A percentile compares a stretch with the other conserved stretches of the same genome.
Evolutionary conservation across 1,284 basidiomycete species (phyloP).

Genomic region (Boletellus deceptivus): DNA sequence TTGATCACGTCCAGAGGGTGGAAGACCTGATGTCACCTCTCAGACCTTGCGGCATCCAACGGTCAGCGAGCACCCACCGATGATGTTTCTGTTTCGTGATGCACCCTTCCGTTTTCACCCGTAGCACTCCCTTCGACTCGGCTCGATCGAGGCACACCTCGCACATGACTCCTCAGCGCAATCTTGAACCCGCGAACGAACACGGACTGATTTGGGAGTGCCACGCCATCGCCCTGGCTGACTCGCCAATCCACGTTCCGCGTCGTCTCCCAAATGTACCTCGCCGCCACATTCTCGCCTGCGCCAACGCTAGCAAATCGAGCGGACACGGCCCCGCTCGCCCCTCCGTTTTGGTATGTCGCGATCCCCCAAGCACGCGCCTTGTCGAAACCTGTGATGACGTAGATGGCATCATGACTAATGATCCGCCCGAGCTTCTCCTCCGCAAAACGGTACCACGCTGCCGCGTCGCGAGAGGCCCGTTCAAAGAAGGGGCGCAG

Average conservation of each 20-base stretch:
- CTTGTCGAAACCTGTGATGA: slow-evolving; percentile 29
- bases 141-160: slow-evolving; percentile 15
- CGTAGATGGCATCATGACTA: slow-evolving; percentile 24
- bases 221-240: slow-evolving; percentile 11
- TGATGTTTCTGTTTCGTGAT: slow-evolving; percentile 19
- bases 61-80: slow-evolving; percentile 12
- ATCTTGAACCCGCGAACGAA: slow-evolving; percentile 31
- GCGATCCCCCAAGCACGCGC: slow-evolving; percentile 23
- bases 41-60: background rate
- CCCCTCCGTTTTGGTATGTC: slow-evolving; percentile 17
- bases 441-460: slow-evolving; percentile 29
- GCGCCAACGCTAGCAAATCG: slow-evolving; percentile 11
- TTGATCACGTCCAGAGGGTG: slow-evolving; percentile 27
- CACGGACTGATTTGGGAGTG: slow-evolving; percentile 21
- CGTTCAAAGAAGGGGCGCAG: slow-evolving; percentile 13
- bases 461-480: slow-evolving; percentile 18
- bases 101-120: background rate
- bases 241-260: slow-evolving; percentile 20
- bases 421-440: slow-evolving; percentile 20
- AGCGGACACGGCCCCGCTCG: slow-evolving; percentile 10
- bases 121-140: too few relatives aligned
- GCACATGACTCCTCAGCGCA: slow-evolving; percentile 16
- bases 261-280: slow-evolving; percentile 17
- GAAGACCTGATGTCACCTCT: slow-evolving; percentile 18
- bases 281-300: background rate